A percentile compares a stretch with the other conserved stretches of the same genome.
These are phyloP conservation scores for Talinum fruticosum DNA, from an alignment of 148 eudicot species.

Conservation along the genomic window DNA sequence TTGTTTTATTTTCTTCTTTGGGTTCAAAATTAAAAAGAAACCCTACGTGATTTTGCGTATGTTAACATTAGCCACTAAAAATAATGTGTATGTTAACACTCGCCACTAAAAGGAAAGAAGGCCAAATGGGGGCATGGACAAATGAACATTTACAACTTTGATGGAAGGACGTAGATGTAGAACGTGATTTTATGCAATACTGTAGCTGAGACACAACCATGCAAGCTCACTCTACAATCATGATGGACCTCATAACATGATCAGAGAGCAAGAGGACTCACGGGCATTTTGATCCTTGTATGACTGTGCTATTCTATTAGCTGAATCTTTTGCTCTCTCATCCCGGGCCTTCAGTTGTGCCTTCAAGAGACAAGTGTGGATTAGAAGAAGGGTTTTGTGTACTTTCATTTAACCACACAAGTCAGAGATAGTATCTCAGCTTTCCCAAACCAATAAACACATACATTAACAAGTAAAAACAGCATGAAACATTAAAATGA, in stretches of 20 bases:
- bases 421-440: background rate
- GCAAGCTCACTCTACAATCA: background rate
- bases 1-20: background rate
- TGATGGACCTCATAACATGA: background rate
- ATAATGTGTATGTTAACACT: background rate
- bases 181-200: background rate
- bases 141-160: background rate
- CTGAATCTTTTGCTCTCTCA: constrained; percentile 42
- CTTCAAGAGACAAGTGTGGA: constrained; percentile 36
- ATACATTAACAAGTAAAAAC: background rate
- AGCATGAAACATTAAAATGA: background rate
- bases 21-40: too few relatives aligned
- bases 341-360: constrained; percentile 59
- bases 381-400: background rate
- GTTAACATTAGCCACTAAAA: background rate
- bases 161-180: background rate
- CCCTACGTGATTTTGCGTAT: background rate
- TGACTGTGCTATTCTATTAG: constrained; percentile 53
- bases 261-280: constrained; percentile 37
- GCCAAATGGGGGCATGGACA: background rate
- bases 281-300: constrained; percentile 62
- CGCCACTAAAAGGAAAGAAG: background rate
- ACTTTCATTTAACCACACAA: background rate
- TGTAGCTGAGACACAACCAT: background rate
- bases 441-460: constrained; percentile 7